phyloP scores from a whole-genome alignment of 345 rosid genomes.

The Pistacia integerrima region DNA sequence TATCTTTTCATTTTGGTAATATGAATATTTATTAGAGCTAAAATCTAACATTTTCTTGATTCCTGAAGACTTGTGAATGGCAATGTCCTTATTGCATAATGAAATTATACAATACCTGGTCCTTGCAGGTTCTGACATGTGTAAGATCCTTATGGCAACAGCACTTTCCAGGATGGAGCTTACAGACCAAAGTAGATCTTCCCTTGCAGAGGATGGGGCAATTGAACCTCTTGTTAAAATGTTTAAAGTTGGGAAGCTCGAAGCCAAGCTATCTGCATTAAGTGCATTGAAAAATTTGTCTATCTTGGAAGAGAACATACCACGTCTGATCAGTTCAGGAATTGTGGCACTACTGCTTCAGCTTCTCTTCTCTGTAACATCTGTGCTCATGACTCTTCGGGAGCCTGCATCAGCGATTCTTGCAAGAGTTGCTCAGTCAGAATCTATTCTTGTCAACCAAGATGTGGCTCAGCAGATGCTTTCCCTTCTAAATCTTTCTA shows the following conservation, averaged over 20 bases:
- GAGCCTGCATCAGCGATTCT: constrained; percentile 81
- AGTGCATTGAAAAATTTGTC: constrained; percentile 64
- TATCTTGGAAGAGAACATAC: constrained; percentile 45
- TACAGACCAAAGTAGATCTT: constrained; percentile 62
- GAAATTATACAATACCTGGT: neutral
- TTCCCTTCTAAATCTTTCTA: constrained; percentile 63
- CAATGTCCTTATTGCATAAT: neutral
- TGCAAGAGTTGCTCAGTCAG: constrained; percentile 62
- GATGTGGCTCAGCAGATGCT: constrained; percentile 80
- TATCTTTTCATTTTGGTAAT: neutral
- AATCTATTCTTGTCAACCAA: constrained; percentile 51
- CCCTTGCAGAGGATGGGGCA: constrained; percentile 67
- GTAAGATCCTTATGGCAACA: constrained; percentile 79
- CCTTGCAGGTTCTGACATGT: constrained; percentile 69
- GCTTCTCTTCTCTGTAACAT: constrained; percentile 79
- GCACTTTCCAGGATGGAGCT: constrained; percentile 71
- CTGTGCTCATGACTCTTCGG: constrained; percentile 73
- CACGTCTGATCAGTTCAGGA: constrained; percentile 52
- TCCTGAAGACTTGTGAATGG: neutral
- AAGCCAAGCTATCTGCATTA: constrained; percentile 64
- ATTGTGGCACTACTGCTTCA: constrained; percentile 57
- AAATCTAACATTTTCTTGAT: neutral
- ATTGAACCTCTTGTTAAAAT: constrained; percentile 58
- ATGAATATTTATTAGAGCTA: neutral
- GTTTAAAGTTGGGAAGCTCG: constrained; percentile 72